Conservation (phyloP, 2,329 filamentous ascomycete genomes). For the Phaeosphaeriaceae sp. region DNA sequence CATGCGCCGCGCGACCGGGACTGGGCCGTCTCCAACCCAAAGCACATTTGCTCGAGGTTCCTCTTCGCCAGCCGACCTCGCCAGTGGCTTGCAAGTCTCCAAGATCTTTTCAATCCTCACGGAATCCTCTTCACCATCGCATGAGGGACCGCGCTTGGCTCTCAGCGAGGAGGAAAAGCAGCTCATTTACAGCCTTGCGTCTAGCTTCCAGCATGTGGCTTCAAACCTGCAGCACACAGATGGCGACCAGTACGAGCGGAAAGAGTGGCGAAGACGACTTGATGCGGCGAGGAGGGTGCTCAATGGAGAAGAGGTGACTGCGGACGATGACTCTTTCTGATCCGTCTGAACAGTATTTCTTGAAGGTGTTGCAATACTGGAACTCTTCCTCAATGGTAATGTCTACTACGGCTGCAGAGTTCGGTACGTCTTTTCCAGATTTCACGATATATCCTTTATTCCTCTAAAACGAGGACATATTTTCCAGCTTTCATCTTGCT, state of each 20-base stretch:
- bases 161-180: conserved; percentile 63
- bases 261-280: conserved; percentile 72
- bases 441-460: conserved; percentile 4
- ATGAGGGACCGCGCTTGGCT: conserved; percentile 40
- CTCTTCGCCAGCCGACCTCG: conserved; percentile 40
- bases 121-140: conserved; percentile 32
- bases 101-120: conserved; percentile 53
- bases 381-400: conserved; percentile 27
- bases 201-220: conserved; percentile 63
- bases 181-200: conserved; percentile 58
- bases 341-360: conserved; percentile 1
- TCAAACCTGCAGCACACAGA: conserved; percentile 56
- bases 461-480: background rate
- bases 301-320: conserved; percentile 64
- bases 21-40: conserved; percentile 33
- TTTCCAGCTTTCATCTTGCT: background rate
- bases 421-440: conserved; percentile 23
- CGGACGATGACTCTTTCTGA: conserved; percentile 45
- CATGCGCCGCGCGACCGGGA: conserved; percentile 26
- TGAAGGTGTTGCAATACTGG: background rate
- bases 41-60: conserved; percentile 36
- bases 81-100: conserved; percentile 45
- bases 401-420: conserved; percentile 36
- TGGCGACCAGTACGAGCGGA: conserved; percentile 62
- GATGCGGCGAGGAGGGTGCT: conserved; percentile 77